Evolutionary conservation across 768 basidiomycete genomes (phyloP).

Genomic region (Tulasnella sp.): DNA sequence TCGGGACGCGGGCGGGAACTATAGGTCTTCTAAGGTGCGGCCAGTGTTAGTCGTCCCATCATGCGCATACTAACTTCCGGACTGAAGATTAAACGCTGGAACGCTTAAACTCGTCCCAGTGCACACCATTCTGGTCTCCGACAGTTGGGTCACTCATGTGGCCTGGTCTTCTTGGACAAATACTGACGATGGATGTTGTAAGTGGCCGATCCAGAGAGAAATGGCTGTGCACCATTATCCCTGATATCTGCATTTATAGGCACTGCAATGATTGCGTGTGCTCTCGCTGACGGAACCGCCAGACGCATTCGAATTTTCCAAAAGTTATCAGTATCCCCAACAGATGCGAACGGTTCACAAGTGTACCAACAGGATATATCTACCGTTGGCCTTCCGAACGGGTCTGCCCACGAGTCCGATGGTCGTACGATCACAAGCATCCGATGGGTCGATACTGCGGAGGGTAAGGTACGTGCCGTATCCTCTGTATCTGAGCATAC

Average conservation of each 20-base stretch:
- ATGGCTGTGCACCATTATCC: neutral
- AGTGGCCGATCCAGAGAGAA: neutral
- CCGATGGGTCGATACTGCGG: neutral
- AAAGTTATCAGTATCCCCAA: no score
- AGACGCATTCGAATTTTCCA: no score
- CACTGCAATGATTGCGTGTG: no score
- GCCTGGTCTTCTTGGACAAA: neutral
- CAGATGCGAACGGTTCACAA: neutral
- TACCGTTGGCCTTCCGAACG: neutral
- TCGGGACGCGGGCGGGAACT: slow-evolving; percentile 11
- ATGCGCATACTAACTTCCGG: neutral
- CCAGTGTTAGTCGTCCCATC: neutral
- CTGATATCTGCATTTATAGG: neutral
- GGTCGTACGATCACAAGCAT: neutral
- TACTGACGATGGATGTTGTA: neutral
- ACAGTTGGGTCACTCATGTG: neutral
- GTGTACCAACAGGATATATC: neutral
- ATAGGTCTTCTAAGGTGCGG: slow-evolving; percentile 12
- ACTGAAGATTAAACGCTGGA: neutral
- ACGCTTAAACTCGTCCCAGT: neutral
- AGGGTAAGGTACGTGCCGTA: neutral
- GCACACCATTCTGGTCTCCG: neutral
- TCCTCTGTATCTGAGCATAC: neutral
- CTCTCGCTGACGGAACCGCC: no score
- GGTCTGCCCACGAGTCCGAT: neutral